These are phyloP conservation scores for Cladosporium sp. DNA, from an alignment of 2,329 filamentous ascomycete genomes.

Conservation along the genomic window DNA sequence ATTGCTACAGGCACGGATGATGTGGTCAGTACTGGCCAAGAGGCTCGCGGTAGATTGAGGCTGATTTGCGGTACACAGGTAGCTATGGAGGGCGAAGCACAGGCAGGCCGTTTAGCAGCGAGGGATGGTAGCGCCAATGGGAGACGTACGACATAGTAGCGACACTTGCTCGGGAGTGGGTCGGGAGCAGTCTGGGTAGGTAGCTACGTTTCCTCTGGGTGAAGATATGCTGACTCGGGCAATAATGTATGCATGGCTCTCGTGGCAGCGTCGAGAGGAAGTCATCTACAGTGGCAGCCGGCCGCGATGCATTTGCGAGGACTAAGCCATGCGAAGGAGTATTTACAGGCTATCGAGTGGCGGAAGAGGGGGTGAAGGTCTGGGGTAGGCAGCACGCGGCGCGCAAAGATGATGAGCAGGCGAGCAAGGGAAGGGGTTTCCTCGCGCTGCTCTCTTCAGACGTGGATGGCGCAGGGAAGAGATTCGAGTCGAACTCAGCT, in stretches of 20 bases:
- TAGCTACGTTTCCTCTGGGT: slow-evolving; percentile 14
- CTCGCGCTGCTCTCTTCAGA: not conserved
- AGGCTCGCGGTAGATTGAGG: slow-evolving; percentile 7
- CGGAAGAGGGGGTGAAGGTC: not conserved
- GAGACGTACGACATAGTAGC: slow-evolving; percentile 15
- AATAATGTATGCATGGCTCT: slow-evolving; percentile 15
- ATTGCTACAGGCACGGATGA: slow-evolving; percentile 28
- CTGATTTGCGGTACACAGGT: slow-evolving; percentile 11
- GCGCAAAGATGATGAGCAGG: slow-evolving; percentile 3
- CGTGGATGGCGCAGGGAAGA: not conserved
- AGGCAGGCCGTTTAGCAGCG: slow-evolving; percentile 4
- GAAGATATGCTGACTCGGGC: slow-evolving; percentile 13
- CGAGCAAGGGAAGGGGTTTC: slow-evolving; percentile 6
- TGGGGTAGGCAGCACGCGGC: not conserved
- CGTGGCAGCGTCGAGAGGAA: slow-evolving; percentile 9
- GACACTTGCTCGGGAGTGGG: slow-evolving; percentile 12
- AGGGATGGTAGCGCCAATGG: slow-evolving; percentile 11
- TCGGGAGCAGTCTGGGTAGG: slow-evolving; percentile 5
- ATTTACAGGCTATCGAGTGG: slow-evolving; percentile 11
- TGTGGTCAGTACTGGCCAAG: not conserved
- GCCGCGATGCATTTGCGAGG: slow-evolving; percentile 9
- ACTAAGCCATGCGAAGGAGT: slow-evolving; percentile 12
- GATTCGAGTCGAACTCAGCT: not conserved
- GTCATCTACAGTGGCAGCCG: slow-evolving; percentile 12
- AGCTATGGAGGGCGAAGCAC: slow-evolving; percentile 7